Evolutionary conservation across 202 grass and related monocot genomes (phyloP), one percentile per base, ranked within the genome.

Genomic region (Elaeis oleifera): DNA sequence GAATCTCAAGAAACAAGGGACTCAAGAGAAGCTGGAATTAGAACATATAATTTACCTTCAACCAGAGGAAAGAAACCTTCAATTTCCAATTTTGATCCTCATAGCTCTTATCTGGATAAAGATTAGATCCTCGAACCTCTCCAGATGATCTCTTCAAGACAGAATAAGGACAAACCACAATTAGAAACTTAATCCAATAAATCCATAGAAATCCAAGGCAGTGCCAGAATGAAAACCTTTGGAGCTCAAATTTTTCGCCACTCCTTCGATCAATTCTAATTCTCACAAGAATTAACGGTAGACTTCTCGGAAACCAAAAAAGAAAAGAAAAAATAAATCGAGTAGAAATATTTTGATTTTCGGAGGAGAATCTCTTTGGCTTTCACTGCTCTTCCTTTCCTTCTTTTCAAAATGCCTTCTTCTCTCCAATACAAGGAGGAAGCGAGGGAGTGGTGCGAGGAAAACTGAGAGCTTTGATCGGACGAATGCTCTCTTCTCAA

Each of bases 221-320:
- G 27, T 60, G 58, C 26, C 4, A 60, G 26, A 60, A 60, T 60
- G 58, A 25, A 18, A 60, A 60, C 57, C 23, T 60, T 55, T 29
- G 24, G 57, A 60, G 57, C 58, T 36, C 58, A 9, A 60, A 60
- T 60, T 60, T 26, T 29, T 26, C 16, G 7, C 26, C 16, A 16
- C 26, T 32, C 17, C 26, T 26, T 28, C 58, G 58, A 60, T 60
- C 25, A 17, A 23, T 7, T 4, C 25, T 17, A 32, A 16, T 36
- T 6, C 17, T 29, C 23, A 60, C 23, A 31, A 29, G 58, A 60
- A 26, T 27, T 13, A 25, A 6, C 23, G 18, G 7, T 13, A 1
- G 32, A 36, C 7, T 36, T 36, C 1, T 36, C 32, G 6, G 8
- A 36, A 36, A 9, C 32, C 8, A 36, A 36, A 7, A 36, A 7